These are phyloP conservation scores for Heliocybe sulcata DNA, from an alignment of 1,284 basidiomycete species.

Conservation along the genomic window DNA sequence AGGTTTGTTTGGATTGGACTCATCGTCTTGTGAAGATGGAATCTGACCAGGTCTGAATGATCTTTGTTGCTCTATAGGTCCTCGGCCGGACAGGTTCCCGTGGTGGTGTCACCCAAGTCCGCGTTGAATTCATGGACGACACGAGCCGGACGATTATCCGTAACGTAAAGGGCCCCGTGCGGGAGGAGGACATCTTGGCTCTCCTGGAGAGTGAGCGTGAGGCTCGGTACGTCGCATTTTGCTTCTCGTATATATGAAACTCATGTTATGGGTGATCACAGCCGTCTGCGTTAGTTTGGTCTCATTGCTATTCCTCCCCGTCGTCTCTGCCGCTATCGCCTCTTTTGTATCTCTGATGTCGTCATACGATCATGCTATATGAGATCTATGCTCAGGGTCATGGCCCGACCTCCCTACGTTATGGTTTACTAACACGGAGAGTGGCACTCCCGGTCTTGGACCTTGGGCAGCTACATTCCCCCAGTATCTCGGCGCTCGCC, in stretches of 20 bases:
- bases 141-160: constrained; percentile 94
- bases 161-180: constrained; percentile 98
- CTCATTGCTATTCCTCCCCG: constrained; percentile 3
- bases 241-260: constrained; percentile 5
- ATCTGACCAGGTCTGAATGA: background rate
- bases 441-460: background rate
- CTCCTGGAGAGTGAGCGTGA: constrained; percentile 99
- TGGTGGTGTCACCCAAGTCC: constrained; percentile 99
- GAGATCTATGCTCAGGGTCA: constrained; percentile 8
- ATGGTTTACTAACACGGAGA: background rate
- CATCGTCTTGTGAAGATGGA: constrained; percentile 1
- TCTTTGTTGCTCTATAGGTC: constrained; percentile 47
- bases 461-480: too few species aligned
- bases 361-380: constrained; percentile 22
- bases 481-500: too few species aligned
- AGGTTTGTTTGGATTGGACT: constrained; percentile 44
- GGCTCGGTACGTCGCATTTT: constrained; percentile 75
- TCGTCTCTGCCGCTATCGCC: constrained; percentile 9
- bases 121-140: constrained; percentile 99
- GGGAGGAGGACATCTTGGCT: constrained; percentile 95
- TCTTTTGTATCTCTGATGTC: constrained; percentile 11
- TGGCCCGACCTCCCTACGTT: too few species aligned
- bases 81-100: constrained; percentile 98
- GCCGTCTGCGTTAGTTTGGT: constrained; percentile 33
- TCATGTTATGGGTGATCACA: constrained; percentile 10